Percentiles rank a stretch among this genome's conserved stretches.
Evolutionary conservation across 352 stramenopile species (phyloP).

Genomic region (Phytophthora megakarya): DNA sequence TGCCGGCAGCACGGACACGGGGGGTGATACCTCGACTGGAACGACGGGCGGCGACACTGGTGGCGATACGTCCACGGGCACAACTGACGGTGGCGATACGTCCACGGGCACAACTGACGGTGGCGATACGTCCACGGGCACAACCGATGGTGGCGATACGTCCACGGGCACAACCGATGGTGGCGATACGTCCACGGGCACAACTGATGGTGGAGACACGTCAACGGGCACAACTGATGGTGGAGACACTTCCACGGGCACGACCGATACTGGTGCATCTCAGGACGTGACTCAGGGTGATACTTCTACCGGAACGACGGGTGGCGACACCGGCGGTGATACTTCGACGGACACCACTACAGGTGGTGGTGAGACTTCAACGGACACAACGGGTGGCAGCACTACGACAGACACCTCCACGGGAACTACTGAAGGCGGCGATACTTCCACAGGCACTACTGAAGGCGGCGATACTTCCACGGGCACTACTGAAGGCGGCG

Average conservation of each 20-base stretch:
- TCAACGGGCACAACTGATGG: conserved; percentile 1
- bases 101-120: conserved; percentile 1
- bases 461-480: not conserved
- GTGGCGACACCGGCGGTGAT: conserved; percentile 8
- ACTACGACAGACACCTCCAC: conserved; percentile 27
- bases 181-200: too few species aligned
- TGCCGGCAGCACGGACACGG: not conserved
- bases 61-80: conserved; percentile 8
- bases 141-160: conserved; percentile 8
- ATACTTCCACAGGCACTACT: not conserved
- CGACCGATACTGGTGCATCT: conserved; percentile 3
- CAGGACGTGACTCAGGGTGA: not conserved
- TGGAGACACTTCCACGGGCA: conserved; percentile 8
- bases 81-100: not conserved
- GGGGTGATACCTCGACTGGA: conserved; percentile 7
- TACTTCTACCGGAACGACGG: conserved; percentile 5
- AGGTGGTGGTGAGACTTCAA: conserved; percentile 20
- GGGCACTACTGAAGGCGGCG: not conserved
- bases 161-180: conserved; percentile 16
- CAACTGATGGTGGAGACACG: not conserved
- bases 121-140: conserved; percentile 8
- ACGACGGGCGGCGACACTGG: not conserved
- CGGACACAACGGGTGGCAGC: conserved; percentile 1
- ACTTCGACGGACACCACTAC: conserved; percentile 6
- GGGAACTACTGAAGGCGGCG: conserved; percentile 5